These are phyloP conservation scores for Phytophthora tentaculata DNA, from an alignment of 352 stramenopile species.

Conservation along the genomic window DNA sequence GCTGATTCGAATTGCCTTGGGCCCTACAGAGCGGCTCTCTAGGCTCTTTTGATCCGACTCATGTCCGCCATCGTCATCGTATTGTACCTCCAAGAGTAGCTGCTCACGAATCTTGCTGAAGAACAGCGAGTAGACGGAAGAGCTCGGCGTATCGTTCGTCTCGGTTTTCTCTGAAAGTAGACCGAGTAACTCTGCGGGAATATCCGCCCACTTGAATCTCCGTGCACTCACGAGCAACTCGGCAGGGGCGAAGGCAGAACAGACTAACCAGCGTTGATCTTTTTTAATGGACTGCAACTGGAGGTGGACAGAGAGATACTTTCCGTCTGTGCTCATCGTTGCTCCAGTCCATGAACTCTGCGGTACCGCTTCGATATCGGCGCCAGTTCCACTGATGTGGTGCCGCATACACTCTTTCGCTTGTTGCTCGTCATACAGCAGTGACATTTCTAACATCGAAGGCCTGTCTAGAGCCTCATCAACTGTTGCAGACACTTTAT, in stretches of 20 bases:
- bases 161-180: background rate
- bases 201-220: slow-evolving; percentile 17
- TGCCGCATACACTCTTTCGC: slow-evolving; percentile 16
- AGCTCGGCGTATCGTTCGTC: background rate
- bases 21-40: background rate
- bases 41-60: background rate
- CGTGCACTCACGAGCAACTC: slow-evolving; percentile 18
- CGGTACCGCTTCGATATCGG: background rate
- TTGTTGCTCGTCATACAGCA: slow-evolving; percentile 27
- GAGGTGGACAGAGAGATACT: slow-evolving; percentile 27
- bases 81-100: slow-evolving; percentile 14
- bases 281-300: slow-evolving; percentile 12
- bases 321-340: slow-evolving; percentile 3
- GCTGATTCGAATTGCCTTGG: slow-evolving; percentile 11
- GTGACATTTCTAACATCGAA: slow-evolving; percentile 7
- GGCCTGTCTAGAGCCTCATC: slow-evolving; percentile 13
- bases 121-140: slow-evolving; percentile 2
- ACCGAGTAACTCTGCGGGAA: slow-evolving; percentile 20
- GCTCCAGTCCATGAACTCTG: slow-evolving; percentile 25
- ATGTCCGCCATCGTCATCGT: background rate
- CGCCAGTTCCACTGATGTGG: background rate
- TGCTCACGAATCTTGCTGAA: slow-evolving; percentile 25
- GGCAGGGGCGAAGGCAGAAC: slow-evolving; percentile 37
- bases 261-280: slow-evolving; percentile 16
- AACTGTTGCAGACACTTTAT: slow-evolving; percentile 20